These are phyloP conservation scores for Schoenoplectus tabernaemontani DNA, from an alignment of 202 grass and related monocot species.

Conservation along the genomic window DNA sequence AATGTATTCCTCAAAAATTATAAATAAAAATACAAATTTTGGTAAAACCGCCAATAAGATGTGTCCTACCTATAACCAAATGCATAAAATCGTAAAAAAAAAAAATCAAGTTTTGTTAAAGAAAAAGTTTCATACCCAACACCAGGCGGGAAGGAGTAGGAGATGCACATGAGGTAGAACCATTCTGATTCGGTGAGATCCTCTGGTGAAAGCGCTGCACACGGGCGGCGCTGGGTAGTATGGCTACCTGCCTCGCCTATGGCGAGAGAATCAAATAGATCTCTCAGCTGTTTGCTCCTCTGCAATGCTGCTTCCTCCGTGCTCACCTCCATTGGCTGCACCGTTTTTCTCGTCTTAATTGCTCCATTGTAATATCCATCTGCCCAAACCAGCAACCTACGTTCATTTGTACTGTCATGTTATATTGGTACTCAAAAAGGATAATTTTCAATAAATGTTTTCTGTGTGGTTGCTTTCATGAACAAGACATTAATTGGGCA, in stretches of 20 bases:
- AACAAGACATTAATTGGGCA: neutral
- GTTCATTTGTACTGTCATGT: neutral
- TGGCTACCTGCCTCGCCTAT: conserved; percentile 9
- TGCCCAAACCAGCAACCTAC: conserved; percentile 57
- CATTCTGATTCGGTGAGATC: conserved; percentile 90
- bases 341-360: conserved; percentile 88
- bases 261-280: conserved; percentile 67
- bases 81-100: neutral
- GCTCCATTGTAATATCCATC: conserved; percentile 85
- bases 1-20: too few relatives aligned
- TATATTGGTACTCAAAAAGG: neutral
- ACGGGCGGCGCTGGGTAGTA: conserved; percentile 33
- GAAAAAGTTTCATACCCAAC: conserved; percentile 33
- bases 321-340: conserved; percentile 33
- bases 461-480: neutral
- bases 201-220: conserved; percentile 80
- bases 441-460: neutral
- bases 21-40: too few relatives aligned
- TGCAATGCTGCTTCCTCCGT: conserved; percentile 33
- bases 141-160: conserved; percentile 64
- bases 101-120: neutral
- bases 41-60: too few relatives aligned
- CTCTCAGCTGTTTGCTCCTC: conserved; percentile 65
- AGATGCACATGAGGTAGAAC: conserved; percentile 94
- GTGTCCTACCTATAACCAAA: too few relatives aligned